Percentiles rank a stretch among this genome's conserved stretches.
Evolutionary conservation across 1,139 yeast species (phyloP).

Genomic region (Scheffersomyces cryptocercus): DNA sequence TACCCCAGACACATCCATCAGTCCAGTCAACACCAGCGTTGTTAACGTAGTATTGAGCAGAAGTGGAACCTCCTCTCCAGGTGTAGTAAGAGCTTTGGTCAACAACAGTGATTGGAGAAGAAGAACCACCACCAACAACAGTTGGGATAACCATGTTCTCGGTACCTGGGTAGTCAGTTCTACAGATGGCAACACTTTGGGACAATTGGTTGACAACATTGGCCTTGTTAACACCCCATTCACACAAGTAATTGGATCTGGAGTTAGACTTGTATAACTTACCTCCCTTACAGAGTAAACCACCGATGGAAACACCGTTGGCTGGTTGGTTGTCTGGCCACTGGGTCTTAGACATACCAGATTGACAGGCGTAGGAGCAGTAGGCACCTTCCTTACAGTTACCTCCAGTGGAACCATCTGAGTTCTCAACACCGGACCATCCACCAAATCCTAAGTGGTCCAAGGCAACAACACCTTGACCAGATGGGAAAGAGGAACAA

Average conservation of each 20-base stretch:
- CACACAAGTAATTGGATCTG: conserved; percentile 66
- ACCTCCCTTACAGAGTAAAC: conserved; percentile 78
- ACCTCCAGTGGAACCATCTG: conserved; percentile 64
- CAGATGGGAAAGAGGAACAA: conserved; percentile 83
- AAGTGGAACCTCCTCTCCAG: conserved; percentile 83
- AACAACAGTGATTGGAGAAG: conserved; percentile 74
- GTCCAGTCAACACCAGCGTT: conserved; percentile 87
- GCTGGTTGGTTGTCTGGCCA: conserved; percentile 89
- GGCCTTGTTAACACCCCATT: conserved; percentile 77
- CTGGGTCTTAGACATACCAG: conserved; percentile 97
- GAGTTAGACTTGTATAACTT: conserved; percentile 77
- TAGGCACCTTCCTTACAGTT: conserved; percentile 81
- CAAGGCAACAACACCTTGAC: conserved; percentile 85
- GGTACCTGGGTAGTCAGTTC: conserved; percentile 98
- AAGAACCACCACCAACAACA: conserved; percentile 65
- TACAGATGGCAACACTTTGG: conserved; percentile 79
- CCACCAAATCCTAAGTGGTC: conserved; percentile 87
- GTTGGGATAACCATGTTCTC: conserved; percentile 98
- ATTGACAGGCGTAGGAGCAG: conserved; percentile 95
- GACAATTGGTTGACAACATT: conserved; percentile 63
- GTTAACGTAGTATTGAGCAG: conserved; percentile 96
- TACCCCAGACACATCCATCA: conserved; percentile 95
- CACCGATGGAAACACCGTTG: conserved; percentile 89
- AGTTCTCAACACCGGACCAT: conserved; percentile 78
- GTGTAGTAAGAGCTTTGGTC: conserved; percentile 72